These are phyloP conservation scores for Phycomyces nitens DNA, from an alignment of 192 early-diverging fungal species.

Conservation along the genomic window DNA sequence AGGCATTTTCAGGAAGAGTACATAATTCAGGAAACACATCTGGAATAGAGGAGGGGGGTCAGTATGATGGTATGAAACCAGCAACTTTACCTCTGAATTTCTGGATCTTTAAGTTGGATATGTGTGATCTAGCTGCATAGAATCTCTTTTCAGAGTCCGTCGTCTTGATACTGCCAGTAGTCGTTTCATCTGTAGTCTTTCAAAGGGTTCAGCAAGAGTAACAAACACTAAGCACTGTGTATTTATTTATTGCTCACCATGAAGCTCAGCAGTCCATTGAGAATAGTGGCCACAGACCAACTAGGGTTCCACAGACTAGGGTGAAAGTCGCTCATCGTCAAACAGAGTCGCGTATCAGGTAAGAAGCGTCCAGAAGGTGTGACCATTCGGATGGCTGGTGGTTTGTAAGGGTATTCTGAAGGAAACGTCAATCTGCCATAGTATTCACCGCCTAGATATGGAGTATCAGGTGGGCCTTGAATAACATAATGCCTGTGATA, in stretches of 20 bases:
- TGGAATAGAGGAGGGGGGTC: conserved; percentile 10
- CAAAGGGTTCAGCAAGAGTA: no score
- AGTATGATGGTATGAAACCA: background rate
- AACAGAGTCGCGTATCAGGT: conserved; percentile 85
- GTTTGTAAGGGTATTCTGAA: conserved; percentile 93
- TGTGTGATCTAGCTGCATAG: conserved; percentile 75
- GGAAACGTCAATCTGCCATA: conserved; percentile 94
- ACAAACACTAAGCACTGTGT: no score
- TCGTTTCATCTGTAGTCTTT: conserved; percentile 77
- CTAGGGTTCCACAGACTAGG: conserved; percentile 93
- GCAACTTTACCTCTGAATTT: conserved; percentile 67
- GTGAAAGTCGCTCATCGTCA: conserved; percentile 97
- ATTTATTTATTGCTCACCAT: conserved; percentile 77
- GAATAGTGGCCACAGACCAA: conserved; percentile 95
- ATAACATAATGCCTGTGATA: conserved; percentile 89
- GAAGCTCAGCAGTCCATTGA: conserved; percentile 93
- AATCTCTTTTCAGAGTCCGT: conserved; percentile 72
- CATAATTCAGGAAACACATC: conserved; percentile 87
- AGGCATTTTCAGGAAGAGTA: conserved; percentile 38
- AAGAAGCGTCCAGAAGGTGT: conserved; percentile 90
- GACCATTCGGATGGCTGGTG: conserved; percentile 79
- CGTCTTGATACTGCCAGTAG: conserved; percentile 89
- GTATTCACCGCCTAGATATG: conserved; percentile 91
- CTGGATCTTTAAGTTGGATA: conserved; percentile 70
- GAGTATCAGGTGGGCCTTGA: conserved; percentile 91